Evolutionary conservation across 1,139 yeast species (phyloP).

Genomic region (Blastobotrys illinoisensis): DNA sequence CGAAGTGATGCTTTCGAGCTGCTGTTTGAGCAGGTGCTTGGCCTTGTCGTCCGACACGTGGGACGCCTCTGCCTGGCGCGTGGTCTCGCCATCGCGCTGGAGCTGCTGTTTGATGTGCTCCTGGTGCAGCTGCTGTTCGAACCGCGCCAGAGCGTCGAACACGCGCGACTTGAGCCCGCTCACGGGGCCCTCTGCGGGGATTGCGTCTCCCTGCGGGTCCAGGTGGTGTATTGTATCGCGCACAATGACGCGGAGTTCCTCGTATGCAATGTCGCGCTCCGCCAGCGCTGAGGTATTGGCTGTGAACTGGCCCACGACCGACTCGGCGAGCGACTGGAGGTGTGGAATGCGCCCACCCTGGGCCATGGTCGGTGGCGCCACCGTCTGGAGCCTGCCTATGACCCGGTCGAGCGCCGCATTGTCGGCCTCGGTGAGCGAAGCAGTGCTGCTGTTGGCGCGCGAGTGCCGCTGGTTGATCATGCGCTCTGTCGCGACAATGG

Average conservation of each 20-base stretch:
- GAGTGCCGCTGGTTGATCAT: slow-evolving; percentile 10
- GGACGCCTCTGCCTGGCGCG: not conserved
- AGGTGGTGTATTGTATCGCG: slow-evolving; percentile 5
- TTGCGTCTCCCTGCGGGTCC: slow-evolving; percentile 4
- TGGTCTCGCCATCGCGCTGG: not conserved
- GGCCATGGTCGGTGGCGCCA: slow-evolving; percentile 4
- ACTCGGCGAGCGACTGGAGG: slow-evolving; percentile 2
- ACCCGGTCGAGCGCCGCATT: not conserved
- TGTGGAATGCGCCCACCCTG: slow-evolving; percentile 2
- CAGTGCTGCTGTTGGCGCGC: not conserved
- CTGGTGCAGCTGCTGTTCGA: slow-evolving; percentile 2
- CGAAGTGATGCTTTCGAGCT: slow-evolving; percentile 19
- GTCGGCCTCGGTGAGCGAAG: not conserved
- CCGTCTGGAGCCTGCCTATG: slow-evolving; percentile 1
- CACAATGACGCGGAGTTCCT: slow-evolving; percentile 3
- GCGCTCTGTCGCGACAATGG: slow-evolving; percentile 5
- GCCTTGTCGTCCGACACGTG: slow-evolving; percentile 12
- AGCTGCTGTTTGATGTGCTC: not conserved
- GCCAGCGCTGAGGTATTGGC: slow-evolving; percentile 2
- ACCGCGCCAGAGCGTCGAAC: not conserved
- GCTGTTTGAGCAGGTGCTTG: slow-evolving; percentile 18
- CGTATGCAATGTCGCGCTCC: slow-evolving; percentile 3
- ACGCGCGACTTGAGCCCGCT: slow-evolving; percentile 1
- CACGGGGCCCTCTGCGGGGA: not conserved
- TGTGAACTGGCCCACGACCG: not conserved